Percentiles rank a stretch among this genome's conserved stretches.
Conservation (phyloP, 1,284 basidiomycete genomes). For the Coriolopsis trogii region DNA sequence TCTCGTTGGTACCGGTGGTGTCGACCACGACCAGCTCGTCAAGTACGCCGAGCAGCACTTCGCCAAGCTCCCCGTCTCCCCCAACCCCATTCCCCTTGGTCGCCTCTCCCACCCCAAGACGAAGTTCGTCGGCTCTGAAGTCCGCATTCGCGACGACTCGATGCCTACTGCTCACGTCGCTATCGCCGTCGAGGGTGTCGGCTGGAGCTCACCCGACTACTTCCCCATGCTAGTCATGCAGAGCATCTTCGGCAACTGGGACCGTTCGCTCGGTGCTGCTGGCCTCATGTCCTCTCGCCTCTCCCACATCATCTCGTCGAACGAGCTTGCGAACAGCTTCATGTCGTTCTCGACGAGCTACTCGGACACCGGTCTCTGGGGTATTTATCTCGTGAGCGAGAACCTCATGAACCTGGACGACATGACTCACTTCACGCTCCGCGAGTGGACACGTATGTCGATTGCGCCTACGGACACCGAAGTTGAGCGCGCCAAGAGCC, state of each 20-base stretch:
- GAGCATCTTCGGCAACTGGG: conserved; percentile 99
- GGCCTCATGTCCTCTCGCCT: conserved; percentile 91
- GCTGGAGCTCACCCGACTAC: conserved; percentile 98
- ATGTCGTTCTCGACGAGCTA: conserved; percentile 99
- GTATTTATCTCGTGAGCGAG: conserved; percentile 96
- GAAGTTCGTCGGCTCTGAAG: conserved; percentile 92
- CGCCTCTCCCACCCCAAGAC: conserved; percentile 76
- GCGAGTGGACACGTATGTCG: conserved; percentile 98
- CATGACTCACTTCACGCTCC: conserved; percentile 90
- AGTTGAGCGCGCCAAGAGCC: conserved; percentile 96
- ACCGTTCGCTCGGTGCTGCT: conserved; percentile 92
- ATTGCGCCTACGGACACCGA: conserved; percentile 84
- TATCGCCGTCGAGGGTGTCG: conserved; percentile 96
- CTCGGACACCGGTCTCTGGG: conserved; percentile 99
- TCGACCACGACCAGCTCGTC: conserved; percentile 92
- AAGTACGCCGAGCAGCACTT: conserved; percentile 96
- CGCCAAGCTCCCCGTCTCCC: conserved; percentile 84
- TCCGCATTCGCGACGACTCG: conserved; percentile 94
- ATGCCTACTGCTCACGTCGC: conserved; percentile 91
- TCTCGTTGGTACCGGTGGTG: conserved; percentile 95
- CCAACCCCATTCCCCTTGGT: conserved; percentile 89
- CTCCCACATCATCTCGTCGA: conserved; percentile 88
- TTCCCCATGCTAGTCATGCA: conserved; percentile 99
- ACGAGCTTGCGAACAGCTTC: conserved; percentile 99
- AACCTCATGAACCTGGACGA: conserved; percentile 95